A percentile compares a stretch with the other conserved stretches of the same genome.
Evolutionary conservation across 75 land plant genomes (phyloP).

Genomic region (Picea glauca): DNA sequence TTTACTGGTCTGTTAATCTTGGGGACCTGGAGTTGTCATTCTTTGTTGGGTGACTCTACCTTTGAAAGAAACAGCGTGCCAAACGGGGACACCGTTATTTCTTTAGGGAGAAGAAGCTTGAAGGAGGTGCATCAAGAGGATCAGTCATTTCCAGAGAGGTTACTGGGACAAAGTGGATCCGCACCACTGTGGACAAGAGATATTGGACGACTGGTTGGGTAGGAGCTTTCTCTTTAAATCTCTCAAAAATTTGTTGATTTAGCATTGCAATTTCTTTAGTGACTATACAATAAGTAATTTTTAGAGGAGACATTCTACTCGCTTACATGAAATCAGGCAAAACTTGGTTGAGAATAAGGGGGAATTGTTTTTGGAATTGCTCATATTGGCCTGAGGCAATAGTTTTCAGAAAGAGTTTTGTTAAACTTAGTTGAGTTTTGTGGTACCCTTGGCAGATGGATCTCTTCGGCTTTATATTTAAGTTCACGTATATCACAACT

Average conservation of each 20-base stretch:
- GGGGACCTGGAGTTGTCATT: conserved; percentile 6
- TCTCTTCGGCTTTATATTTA: conserved; percentile 32
- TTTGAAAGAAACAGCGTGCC: neutral
- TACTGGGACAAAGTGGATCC: neutral
- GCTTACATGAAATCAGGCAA: neutral
- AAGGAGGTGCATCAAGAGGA: neutral
- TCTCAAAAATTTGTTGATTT: neutral
- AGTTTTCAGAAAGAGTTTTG: neutral
- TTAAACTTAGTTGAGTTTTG: neutral
- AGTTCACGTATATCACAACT: conserved; percentile 42
- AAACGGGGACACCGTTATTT: neutral
- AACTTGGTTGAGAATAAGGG: neutral
- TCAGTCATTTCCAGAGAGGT: neutral
- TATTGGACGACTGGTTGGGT: conserved; percentile 9
- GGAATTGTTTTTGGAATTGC: neutral
- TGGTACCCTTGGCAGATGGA: conserved; percentile 27
- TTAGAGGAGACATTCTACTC: neutral
- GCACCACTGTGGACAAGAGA: conserved; percentile 2
- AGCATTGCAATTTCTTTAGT: neutral
- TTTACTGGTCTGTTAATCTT: conserved; percentile 11
- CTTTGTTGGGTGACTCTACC: neutral
- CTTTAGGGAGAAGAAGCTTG: conserved; percentile 10
- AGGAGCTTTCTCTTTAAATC: neutral
- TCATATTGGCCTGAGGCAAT: neutral
- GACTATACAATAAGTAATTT: no score